These are phyloP conservation scores for Coniochaeta sp. DNA, from an alignment of 2,329 filamentous ascomycete species.

Conservation along the genomic window DNA sequence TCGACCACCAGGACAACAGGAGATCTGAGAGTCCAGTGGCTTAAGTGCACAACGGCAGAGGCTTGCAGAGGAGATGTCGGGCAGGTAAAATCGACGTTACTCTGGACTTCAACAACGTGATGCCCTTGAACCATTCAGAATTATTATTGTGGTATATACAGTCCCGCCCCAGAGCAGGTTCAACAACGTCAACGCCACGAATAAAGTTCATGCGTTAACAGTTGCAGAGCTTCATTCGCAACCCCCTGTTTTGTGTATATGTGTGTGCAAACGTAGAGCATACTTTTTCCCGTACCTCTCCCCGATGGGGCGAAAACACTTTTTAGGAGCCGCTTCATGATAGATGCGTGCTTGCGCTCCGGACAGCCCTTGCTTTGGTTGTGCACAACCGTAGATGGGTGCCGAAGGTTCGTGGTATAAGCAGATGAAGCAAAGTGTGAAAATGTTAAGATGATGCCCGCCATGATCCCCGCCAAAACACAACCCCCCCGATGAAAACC, in stretches of 20 bases:
- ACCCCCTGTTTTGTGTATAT: not conserved
- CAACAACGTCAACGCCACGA: not conserved
- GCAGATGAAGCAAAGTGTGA: not conserved
- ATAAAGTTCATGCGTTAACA: no score
- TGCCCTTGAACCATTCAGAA: no score
- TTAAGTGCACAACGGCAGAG: no score
- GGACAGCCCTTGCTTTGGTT: not conserved
- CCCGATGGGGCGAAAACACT: not conserved
- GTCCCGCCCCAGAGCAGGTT: not conserved
- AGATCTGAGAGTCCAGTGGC: no score
- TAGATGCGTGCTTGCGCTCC: not conserved
- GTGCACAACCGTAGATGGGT: not conserved
- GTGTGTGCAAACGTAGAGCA: not conserved
- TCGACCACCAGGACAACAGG: no score
- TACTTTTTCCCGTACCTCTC: not conserved
- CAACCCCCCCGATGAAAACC: not conserved
- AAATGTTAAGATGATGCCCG: no score
- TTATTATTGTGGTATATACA: not conserved
- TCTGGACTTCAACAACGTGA: no score
- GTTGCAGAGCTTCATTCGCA: not conserved
- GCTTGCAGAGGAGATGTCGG: no score
- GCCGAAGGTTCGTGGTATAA: slow-evolving; percentile 2
- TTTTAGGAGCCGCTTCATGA: not conserved
- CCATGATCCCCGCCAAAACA: not conserved
- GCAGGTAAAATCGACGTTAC: no score